Evolutionary conservation across 305 asterid genomes (phyloP).

Genomic region (Withania somnifera): DNA sequence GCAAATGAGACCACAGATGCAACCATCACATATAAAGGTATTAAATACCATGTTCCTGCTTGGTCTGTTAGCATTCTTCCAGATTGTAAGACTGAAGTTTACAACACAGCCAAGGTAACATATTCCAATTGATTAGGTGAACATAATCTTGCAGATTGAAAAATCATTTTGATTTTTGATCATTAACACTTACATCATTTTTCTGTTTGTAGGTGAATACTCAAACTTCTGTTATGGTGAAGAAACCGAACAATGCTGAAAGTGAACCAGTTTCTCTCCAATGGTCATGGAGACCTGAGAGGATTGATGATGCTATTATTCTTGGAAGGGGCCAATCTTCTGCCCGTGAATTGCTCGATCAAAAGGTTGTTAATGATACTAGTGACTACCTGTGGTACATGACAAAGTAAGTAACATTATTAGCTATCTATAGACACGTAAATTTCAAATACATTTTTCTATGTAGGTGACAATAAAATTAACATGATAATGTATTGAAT

Average conservation of each 20-base stretch:
- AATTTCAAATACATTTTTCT: background rate
- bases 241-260: conserved; percentile 22
- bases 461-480: background rate
- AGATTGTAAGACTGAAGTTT: conserved; percentile 46
- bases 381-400: conserved; percentile 82
- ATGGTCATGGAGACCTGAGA: conserved; percentile 52
- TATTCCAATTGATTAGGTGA: background rate
- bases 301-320: conserved; percentile 10
- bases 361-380: conserved; percentile 39
- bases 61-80: conserved; percentile 81
- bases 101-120: conserved; percentile 61
- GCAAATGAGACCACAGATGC: conserved; percentile 29
- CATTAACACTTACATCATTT: background rate
- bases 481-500: background rate
- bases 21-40: conserved; percentile 28
- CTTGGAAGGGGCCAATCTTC: conserved; percentile 32
- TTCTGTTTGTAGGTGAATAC: conserved; percentile 32
- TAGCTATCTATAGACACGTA: background rate
- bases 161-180: background rate
- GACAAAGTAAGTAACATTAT: conserved; percentile 40
- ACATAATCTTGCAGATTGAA: background rate
- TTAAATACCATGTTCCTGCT: conserved; percentile 41
- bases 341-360: conserved; percentile 33
- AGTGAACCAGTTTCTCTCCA: conserved; percentile 19
- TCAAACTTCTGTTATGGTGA: conserved; percentile 44